These are phyloP conservation scores for Penicillium sp. DNA, from an alignment of 2,329 filamentous ascomycete genomes.

Conservation along the genomic window DNA sequence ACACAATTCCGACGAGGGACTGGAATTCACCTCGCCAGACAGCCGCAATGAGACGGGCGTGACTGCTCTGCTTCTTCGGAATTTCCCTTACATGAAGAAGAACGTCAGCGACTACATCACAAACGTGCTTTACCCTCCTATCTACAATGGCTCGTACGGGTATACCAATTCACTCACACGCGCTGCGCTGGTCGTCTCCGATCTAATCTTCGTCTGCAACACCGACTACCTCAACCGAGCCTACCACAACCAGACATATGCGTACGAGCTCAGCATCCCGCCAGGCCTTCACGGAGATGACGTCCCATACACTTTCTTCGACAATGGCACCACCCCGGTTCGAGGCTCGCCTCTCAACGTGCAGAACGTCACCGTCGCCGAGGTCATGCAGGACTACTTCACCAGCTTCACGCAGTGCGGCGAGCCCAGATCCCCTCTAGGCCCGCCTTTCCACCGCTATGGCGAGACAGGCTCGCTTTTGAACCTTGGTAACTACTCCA, in stretches of 20 bases:
- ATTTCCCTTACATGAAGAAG: conserved; percentile 26
- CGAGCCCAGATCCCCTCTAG: conserved; percentile 33
- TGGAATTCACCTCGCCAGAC: conserved; percentile 43
- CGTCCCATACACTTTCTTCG: conserved; percentile 55
- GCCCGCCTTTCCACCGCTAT: conserved; percentile 51
- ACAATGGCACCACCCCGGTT: conserved; percentile 35
- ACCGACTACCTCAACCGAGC: conserved; percentile 55
- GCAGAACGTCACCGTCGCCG: conserved; percentile 33
- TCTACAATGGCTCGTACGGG: conserved; percentile 49
- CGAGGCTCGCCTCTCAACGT: conserved; percentile 35
- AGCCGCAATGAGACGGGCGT: conserved; percentile 28
- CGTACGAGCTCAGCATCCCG: conserved; percentile 56
- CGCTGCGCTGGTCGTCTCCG: conserved; percentile 44
- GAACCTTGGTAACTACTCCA: conserved; percentile 46
- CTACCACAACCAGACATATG: conserved; percentile 53
- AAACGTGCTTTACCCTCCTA: conserved; percentile 53
- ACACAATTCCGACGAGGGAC: conserved; percentile 48
- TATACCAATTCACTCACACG: conserved; percentile 52
- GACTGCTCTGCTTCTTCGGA: conserved; percentile 17
- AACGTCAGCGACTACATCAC: conserved; percentile 46
- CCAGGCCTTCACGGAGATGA: conserved; percentile 58
- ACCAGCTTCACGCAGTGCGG: conserved; percentile 40
- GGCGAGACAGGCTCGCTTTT: conserved; percentile 48
- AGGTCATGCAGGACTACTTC: conserved; percentile 41
- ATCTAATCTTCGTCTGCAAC: conserved; percentile 55